phyloP scores from a whole-genome alignment of 768 basidiomycete genomes.

The Tylopilus sp. region DNA sequence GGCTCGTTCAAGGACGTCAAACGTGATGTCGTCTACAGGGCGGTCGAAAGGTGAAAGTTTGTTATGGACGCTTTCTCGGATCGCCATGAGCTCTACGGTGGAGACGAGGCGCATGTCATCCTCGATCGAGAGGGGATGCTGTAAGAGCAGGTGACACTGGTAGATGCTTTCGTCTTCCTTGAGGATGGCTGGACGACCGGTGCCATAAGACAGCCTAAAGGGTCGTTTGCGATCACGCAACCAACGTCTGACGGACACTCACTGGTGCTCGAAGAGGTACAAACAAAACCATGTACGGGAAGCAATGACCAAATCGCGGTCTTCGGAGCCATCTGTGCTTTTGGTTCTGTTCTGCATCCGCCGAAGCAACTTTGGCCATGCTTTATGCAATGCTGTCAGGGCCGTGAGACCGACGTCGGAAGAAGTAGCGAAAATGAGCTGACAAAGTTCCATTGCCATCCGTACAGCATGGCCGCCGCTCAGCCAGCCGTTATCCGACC shows the following conservation, averaged over 20 bases:
- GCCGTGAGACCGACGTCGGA: conserved; percentile 4
- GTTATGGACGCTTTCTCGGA: conserved; percentile 85
- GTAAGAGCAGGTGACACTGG: conserved; percentile 73
- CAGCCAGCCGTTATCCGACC: conserved; percentile 95
- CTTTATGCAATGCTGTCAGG: conserved; percentile 76
- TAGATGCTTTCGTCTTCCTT: conserved; percentile 91
- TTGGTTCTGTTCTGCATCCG: conserved; percentile 70
- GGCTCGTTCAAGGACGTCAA: conserved; percentile 67
- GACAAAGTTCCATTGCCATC: conserved; percentile 93
- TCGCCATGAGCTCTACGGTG: conserved; percentile 87
- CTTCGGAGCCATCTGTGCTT: conserved; percentile 47
- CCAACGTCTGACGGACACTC: conserved; percentile 28
- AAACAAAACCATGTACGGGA: conserved; percentile 91
- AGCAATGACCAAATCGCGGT: conserved; percentile 76
- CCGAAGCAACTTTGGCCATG: conserved; percentile 79
- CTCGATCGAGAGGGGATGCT: conserved; percentile 85
- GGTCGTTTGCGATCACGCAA: neutral
- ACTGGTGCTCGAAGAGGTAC: conserved; percentile 95
- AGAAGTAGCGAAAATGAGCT: conserved; percentile 24
- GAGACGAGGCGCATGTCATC: conserved; percentile 95
- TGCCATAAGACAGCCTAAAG: conserved; percentile 88
- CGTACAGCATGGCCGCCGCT: conserved; percentile 95
- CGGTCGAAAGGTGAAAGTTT: conserved; percentile 76
- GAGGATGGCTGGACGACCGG: conserved; percentile 87
- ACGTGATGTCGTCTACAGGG: conserved; percentile 70